phyloP scores from a whole-genome alignment of 2,329 filamentous ascomycete species.

The Aspergillus sp. region DNA sequence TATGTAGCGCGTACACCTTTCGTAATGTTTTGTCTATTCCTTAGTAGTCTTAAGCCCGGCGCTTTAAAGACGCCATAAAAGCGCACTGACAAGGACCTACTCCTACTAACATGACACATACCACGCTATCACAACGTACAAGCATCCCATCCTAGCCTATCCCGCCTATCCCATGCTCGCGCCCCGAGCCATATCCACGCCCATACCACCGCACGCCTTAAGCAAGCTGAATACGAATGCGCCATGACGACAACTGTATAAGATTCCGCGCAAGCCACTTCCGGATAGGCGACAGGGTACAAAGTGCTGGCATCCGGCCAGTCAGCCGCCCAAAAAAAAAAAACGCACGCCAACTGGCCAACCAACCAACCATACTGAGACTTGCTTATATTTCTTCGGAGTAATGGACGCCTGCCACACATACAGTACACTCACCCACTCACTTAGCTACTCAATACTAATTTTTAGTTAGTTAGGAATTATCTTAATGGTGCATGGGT shows the following conservation, averaged over 20 bases:
- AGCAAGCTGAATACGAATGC: not conserved
- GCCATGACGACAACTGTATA: not conserved
- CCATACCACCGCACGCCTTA: not conserved
- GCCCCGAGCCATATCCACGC: too few species aligned
- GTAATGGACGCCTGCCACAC: too few species aligned
- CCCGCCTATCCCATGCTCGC: too few species aligned
- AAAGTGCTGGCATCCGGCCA: not conserved
- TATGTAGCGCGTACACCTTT: not conserved
- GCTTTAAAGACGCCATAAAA: not conserved
- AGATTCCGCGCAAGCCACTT: not conserved
- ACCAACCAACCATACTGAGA: too few species aligned
- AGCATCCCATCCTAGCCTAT: not conserved
- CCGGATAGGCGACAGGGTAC: not conserved
- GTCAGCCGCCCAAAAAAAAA: not conserved
- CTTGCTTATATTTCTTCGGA: not conserved
- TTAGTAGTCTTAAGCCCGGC: not conserved
- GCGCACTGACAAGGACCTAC: not conserved
- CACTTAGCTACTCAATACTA: too few species aligned
- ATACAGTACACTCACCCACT: not conserved
- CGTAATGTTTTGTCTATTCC: not conserved
- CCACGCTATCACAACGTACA: not conserved
- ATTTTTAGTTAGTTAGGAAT: too few species aligned
- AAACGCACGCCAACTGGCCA: not conserved
- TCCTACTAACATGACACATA: not conserved
- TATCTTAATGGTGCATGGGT: too few species aligned